Evolutionary conservation across 2,329 filamentous ascomycete genomes (phyloP), one percentile per base, ranked within the genome.

Genomic region (Xylariaceae sp.): DNA sequence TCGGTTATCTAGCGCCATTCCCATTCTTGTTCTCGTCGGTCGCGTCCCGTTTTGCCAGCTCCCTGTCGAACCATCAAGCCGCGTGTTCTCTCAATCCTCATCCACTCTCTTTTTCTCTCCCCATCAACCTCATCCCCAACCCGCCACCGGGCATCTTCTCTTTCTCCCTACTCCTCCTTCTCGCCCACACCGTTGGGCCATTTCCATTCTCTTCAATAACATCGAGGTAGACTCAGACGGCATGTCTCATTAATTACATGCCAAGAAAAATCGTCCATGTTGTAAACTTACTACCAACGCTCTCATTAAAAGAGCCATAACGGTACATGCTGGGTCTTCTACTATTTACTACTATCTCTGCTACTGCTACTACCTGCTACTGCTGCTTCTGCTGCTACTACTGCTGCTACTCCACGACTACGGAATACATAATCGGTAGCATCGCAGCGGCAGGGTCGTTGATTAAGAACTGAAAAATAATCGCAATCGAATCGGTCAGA

Each of bases 201-300:
- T 57, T 51, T 57, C 56, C 56, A 34, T 35, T 52, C 51, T 59
- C 42, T 55, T 63, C 61, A 63, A 63, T 64, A 63, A 62, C 57
- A 39, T 11, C 58, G 61, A 63, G 57, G 61, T 64, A 64, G 62
- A 63, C 61, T 64, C 61, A 59, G 52, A 59, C 50, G 57, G 45
- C 44, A 54, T 59, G 55, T 57, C 48, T 58, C 52, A 63, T 61
- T 63, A 63, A 60, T 64, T 61, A 58, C 54, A 61, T 64, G 61
- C 62, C 42, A 58, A 61, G 56, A 56, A 51, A 60, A 56, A 45
- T 45, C 23, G 51, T 61, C 62, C 61, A 67, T 69, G 61, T 67
- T 66, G 69, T 71, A 71, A 71, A 69, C 61, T 67, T 63, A 63
- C 64, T 64, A 42, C 68, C 68, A 67, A 69, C 68, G 69, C 58